Evolutionary conservation across 2,329 filamentous ascomycete species (phyloP).

Genomic region (Scopulariopsis brevicaulis): DNA sequence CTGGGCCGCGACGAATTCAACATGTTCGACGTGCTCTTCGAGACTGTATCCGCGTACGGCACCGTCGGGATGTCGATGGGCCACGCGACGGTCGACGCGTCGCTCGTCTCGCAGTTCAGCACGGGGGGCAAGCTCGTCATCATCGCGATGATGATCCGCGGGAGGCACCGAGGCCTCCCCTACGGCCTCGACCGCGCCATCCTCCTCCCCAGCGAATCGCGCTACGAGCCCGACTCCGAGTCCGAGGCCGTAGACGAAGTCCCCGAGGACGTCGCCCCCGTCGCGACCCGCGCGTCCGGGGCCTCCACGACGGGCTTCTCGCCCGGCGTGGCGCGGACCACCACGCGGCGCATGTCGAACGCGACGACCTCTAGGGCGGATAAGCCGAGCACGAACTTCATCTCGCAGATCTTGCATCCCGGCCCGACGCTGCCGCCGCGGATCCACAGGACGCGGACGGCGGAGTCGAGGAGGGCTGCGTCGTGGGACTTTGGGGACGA

Average conservation of each 20-base stretch:
- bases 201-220: constrained; percentile 43
- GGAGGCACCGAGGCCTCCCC: constrained; percentile 55
- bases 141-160: constrained; percentile 58
- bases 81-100: constrained; percentile 63
- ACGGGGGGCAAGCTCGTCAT: constrained; percentile 60
- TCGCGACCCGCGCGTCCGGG: constrained; percentile 4
- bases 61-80: constrained; percentile 88
- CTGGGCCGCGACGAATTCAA: constrained; percentile 54
- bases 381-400: constrained; percentile 29
- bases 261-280: constrained; percentile 23
- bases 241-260: constrained; percentile 23
- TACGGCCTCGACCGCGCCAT: constrained; percentile 55
- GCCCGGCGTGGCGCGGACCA: constrained; percentile 12
- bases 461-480: background rate
- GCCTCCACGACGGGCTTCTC: constrained; percentile 6
- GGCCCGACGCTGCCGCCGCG: constrained; percentile 27
- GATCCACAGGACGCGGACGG: constrained; percentile 5
- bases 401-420: constrained; percentile 35
- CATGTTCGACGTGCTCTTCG: constrained; percentile 65
- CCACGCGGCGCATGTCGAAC: constrained; percentile 16
- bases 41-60: constrained; percentile 83
- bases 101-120: constrained; percentile 73
- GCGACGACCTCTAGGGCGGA: constrained; percentile 20
- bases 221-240: constrained; percentile 40
- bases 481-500: background rate